Evolutionary conservation across 768 basidiomycete species (phyloP).

Genomic region (Pulveroboletus ravenelii): DNA sequence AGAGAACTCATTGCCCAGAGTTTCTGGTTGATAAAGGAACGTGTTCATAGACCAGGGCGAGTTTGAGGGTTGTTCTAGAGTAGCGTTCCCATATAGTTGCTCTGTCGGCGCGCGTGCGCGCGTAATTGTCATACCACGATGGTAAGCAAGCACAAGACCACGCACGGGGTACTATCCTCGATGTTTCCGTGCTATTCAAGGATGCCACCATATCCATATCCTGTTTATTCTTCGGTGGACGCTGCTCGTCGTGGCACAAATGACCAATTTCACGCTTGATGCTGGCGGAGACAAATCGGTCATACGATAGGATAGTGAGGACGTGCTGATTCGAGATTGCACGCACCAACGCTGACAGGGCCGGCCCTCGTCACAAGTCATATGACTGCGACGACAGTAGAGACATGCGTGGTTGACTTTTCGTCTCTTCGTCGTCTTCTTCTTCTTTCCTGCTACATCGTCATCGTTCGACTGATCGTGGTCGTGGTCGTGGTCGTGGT

Average conservation of each 20-base stretch:
- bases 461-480: conserved; percentile 31
- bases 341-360: conserved; percentile 92
- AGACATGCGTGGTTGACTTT: conserved; percentile 93
- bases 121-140: not conserved
- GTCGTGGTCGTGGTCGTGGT: conserved; percentile 26
- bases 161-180: conserved; percentile 28
- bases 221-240: conserved; percentile 54
- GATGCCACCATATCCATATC: conserved; percentile 34
- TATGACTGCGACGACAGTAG: conserved; percentile 89
- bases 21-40: no score
- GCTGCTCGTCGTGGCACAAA: conserved; percentile 85
- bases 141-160: not conserved
- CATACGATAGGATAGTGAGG: conserved; percentile 26
- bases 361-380: conserved; percentile 85
- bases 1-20: no score
- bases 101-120: no score
- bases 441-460: conserved; percentile 34
- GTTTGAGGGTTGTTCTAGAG: no score
- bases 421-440: conserved; percentile 54
- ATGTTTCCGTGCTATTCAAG: conserved; percentile 28
- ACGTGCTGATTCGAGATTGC: conserved; percentile 7
- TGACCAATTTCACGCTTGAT: conserved; percentile 92
- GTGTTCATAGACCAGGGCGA: no score
- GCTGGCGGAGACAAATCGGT: conserved; percentile 37
- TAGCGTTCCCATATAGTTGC: no score